These are phyloP conservation scores for Pichia sp. DNA, from an alignment of 1,139 yeast species.

Conservation along the genomic window DNA sequence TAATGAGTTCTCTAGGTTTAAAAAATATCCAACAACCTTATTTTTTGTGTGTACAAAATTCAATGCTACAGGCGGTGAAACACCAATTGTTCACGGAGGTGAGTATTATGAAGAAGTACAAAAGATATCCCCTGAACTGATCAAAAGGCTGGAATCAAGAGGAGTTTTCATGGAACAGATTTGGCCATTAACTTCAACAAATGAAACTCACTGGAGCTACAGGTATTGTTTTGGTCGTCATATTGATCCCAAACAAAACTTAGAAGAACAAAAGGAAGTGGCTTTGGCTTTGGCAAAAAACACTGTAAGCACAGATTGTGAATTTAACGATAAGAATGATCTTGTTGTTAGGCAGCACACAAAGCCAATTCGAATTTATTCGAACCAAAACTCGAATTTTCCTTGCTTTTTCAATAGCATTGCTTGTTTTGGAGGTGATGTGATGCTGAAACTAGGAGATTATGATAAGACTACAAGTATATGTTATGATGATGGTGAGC, in stretches of 20 bases:
- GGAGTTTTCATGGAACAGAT: constrained; percentile 23
- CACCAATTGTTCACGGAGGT: constrained; percentile 30
- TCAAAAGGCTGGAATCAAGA: constrained; percentile 20
- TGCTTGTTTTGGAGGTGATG: constrained; percentile 19
- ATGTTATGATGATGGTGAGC: constrained; percentile 23
- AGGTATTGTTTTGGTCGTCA: constrained; percentile 28
- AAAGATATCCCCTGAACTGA: constrained; percentile 23
- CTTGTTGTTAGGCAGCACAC: constrained; percentile 27
- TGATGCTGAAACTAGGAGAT: constrained; percentile 8
- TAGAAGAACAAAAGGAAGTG: constrained; percentile 23
- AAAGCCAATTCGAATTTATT: constrained; percentile 23
- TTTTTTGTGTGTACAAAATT: constrained; percentile 25
- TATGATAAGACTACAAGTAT: constrained; percentile 16
- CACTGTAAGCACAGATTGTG: constrained; percentile 24
- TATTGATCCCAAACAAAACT: constrained; percentile 18
- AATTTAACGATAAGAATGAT: constrained; percentile 25
- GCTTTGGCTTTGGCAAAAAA: constrained; percentile 23
- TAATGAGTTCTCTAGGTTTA: constrained; percentile 30
- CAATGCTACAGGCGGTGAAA: constrained; percentile 27
- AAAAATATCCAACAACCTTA: constrained; percentile 25
- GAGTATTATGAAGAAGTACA: constrained; percentile 25
- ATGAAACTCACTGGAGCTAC: constrained; percentile 26
- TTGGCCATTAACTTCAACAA: constrained; percentile 15
- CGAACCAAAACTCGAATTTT: constrained; percentile 4
- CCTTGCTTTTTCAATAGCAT: constrained; percentile 27